Conservation (phyloP, 176 grass and related monocot species). For the Aegilops sharonensis region DNA sequence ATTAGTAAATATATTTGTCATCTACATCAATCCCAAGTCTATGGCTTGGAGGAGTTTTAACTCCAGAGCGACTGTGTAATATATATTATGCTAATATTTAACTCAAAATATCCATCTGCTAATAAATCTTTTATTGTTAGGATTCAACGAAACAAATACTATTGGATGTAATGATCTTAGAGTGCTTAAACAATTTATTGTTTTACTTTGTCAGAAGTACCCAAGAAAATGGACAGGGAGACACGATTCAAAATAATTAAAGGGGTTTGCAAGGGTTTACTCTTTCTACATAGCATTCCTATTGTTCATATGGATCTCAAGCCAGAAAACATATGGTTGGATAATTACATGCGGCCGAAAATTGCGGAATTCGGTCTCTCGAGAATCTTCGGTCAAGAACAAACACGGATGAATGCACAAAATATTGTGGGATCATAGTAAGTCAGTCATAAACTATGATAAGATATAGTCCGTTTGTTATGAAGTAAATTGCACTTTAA, state of each 20-base stretch:
- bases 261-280: constrained; percentile 7
- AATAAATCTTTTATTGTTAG: no score
- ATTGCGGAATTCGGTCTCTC: neutral
- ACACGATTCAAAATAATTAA: constrained; percentile 17
- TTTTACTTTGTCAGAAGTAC: neutral
- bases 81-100: no score
- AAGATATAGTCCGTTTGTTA: no score
- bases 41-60: neutral
- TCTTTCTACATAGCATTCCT: constrained; percentile 6
- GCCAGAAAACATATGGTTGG: neutral
- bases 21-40: neutral
- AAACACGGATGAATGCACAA: neutral
- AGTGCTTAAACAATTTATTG: neutral
- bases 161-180: neutral
- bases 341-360: constrained; percentile 8
- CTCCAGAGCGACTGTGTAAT: no score
- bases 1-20: neutral
- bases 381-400: neutral
- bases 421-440: neutral
- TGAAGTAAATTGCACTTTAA: neutral
- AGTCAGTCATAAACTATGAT: no score
- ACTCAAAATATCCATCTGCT: no score
- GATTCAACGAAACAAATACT: neutral
- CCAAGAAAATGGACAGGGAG: neutral
- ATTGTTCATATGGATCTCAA: constrained; percentile 16